These are phyloP conservation scores for Candida freyschussii DNA, from an alignment of 1,139 yeast genomes.

Conservation along the genomic window DNA sequence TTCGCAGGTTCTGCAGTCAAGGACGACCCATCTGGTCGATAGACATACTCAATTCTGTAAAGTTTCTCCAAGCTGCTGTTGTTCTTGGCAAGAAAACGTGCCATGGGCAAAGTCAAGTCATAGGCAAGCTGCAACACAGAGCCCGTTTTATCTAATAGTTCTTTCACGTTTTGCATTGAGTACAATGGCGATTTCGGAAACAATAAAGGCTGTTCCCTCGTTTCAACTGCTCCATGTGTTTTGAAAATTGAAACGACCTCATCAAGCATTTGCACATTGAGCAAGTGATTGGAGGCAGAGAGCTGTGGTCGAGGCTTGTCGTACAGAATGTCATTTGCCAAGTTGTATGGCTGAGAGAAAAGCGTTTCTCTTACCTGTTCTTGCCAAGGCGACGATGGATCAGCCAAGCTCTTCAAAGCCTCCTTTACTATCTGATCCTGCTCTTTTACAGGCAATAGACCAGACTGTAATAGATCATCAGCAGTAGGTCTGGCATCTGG, in stretches of 20 bases:
- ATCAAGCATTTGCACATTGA: slow-evolving; percentile 43
- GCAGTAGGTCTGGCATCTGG: slow-evolving; percentile 82
- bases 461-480: slow-evolving; percentile 64
- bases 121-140: slow-evolving; percentile 83
- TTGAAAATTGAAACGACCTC: slow-evolving; percentile 58
- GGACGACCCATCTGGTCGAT: slow-evolving; percentile 53
- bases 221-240: slow-evolving; percentile 84
- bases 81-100: slow-evolving; percentile 69
- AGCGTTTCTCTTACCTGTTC: slow-evolving; percentile 83
- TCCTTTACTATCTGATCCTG: slow-evolving; percentile 88
- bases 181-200: slow-evolving; percentile 80
- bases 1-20: slow-evolving; percentile 69
- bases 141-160: slow-evolving; percentile 80
- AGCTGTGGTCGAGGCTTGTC: slow-evolving; percentile 43
- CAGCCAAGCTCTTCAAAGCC: slow-evolving; percentile 78
- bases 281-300: slow-evolving; percentile 30
- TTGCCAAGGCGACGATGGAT: slow-evolving; percentile 92
- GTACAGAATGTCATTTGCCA: slow-evolving; percentile 77
- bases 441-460: slow-evolving; percentile 79
- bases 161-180: slow-evolving; percentile 59
- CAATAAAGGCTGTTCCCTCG: slow-evolving; percentile 53
- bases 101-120: slow-evolving; percentile 85
- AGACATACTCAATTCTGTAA: slow-evolving; percentile 76
- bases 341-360: slow-evolving; percentile 76
- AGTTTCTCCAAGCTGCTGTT: slow-evolving; percentile 55